phyloP scores from a whole-genome alignment of 1,284 basidiomycete genomes.

The Ceraceosorus guamensis region DNA sequence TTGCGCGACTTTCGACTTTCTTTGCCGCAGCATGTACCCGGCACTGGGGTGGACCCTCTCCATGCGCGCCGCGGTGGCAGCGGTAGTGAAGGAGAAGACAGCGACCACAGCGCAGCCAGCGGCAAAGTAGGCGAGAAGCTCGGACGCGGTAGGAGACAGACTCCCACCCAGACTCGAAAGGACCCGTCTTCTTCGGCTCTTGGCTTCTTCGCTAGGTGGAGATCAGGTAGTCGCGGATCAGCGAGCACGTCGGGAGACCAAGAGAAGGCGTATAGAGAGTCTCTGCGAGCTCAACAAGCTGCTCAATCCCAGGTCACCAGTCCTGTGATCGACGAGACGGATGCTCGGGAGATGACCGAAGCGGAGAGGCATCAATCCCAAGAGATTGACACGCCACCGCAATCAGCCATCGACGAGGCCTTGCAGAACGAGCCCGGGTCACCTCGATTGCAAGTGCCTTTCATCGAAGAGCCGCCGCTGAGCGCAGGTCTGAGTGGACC shows the following conservation, averaged over 20 bases:
- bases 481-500: constrained; percentile 11
- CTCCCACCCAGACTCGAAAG: neutral
- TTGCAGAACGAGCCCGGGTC: constrained; percentile 7
- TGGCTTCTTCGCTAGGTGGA: constrained; percentile 16
- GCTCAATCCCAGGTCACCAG: neutral
- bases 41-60: neutral
- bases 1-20: constrained; percentile 18
- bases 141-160: neutral
- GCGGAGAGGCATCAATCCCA: too few species aligned
- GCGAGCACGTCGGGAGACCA: neutral
- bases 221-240: constrained; percentile 5
- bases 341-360: too few species aligned
- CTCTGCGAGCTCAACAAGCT: neutral
- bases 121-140: constrained; percentile 19
- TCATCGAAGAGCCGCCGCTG: constrained; percentile 25
- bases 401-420: neutral
- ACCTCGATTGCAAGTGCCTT: constrained; percentile 22
- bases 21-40: neutral
- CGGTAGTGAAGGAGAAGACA: constrained; percentile 18
- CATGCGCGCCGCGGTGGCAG: neutral
- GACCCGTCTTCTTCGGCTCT: constrained; percentile 10
- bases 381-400: neutral
- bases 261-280: constrained; percentile 6
- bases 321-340: neutral
- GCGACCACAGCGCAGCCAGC: constrained; percentile 23